Evolutionary conservation across 2,329 filamentous ascomycete species (phyloP).

Genomic region (Penicillium sp.): DNA sequence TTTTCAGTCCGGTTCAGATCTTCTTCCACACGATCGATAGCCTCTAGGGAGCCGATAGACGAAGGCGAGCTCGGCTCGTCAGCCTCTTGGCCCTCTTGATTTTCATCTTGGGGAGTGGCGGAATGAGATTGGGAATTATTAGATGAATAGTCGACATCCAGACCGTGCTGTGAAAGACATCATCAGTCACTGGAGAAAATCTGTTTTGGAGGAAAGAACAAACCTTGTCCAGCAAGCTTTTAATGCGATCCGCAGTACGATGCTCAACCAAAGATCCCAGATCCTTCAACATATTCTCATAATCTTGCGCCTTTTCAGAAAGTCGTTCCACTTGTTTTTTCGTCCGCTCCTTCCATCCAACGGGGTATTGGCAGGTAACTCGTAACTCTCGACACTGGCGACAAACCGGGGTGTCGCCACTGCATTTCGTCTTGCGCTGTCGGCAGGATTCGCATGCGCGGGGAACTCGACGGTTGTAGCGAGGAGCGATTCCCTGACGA

Average conservation of each 20-base stretch:
- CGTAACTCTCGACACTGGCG: slow-evolving; percentile 34
- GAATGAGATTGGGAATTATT: slow-evolving; percentile 27
- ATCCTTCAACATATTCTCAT: slow-evolving; percentile 38
- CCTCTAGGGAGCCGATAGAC: slow-evolving; percentile 41
- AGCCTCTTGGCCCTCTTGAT: slow-evolving; percentile 17
- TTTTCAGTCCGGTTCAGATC: slow-evolving; percentile 38
- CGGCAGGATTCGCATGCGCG: slow-evolving; percentile 38
- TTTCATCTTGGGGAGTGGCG: slow-evolving; percentile 28
- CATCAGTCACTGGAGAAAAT: slow-evolving; percentile 2
- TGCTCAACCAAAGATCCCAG: slow-evolving; percentile 31
- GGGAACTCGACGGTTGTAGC: slow-evolving; percentile 19
- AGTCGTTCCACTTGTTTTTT: slow-evolving; percentile 36
- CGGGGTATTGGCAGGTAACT: slow-evolving; percentile 33
- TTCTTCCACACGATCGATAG: slow-evolving; percentile 43
- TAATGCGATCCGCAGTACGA: slow-evolving; percentile 33
- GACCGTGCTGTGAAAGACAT: slow-evolving; percentile 20
- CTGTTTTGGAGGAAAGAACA: not conserved
- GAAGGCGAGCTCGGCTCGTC: slow-evolving; percentile 29
- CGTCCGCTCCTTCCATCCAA: slow-evolving; percentile 36
- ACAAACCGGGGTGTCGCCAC: slow-evolving; percentile 35
- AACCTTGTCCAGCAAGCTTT: slow-evolving; percentile 36
- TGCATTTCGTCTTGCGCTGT: slow-evolving; percentile 37
- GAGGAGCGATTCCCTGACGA: slow-evolving; percentile 18
- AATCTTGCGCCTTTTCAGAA: slow-evolving; percentile 31
- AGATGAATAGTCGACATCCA: slow-evolving; percentile 19